A percentile compares a stretch with the other conserved stretches of the same genome.
These are phyloP conservation scores for Neonectria punicea DNA, from an alignment of 2,329 filamentous ascomycete species.

Conservation along the genomic window DNA sequence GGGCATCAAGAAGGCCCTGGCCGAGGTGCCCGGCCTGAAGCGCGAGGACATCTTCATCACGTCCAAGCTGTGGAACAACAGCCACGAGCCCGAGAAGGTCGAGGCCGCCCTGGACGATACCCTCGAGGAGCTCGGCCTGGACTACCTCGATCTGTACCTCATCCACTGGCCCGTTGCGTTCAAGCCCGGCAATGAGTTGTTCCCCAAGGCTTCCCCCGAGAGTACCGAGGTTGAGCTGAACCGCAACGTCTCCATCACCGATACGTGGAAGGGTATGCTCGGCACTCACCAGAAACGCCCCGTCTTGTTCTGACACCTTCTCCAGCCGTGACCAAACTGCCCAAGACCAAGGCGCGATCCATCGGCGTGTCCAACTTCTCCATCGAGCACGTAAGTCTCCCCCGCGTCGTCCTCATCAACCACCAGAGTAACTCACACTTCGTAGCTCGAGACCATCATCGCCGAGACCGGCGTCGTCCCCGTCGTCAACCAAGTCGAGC, in stretches of 20 bases:
- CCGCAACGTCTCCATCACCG: slow-evolving; percentile 52
- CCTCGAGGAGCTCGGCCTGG: slow-evolving; percentile 64
- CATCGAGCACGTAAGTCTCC: slow-evolving; percentile 58
- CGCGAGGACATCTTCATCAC: slow-evolving; percentile 70
- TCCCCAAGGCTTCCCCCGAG: slow-evolving; percentile 53
- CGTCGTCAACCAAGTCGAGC: slow-evolving; percentile 76
- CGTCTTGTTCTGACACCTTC: neutral
- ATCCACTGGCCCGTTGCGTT: slow-evolving; percentile 71
- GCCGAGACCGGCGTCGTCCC: slow-evolving; percentile 66
- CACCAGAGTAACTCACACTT: slow-evolving; percentile 6
- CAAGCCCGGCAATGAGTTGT: slow-evolving; percentile 52
- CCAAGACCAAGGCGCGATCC: slow-evolving; percentile 70
- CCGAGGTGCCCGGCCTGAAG: slow-evolving; percentile 61
- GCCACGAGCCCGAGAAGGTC: slow-evolving; percentile 69
- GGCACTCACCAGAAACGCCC: neutral
- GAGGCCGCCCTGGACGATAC: slow-evolving; percentile 65
- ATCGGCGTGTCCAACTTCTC: slow-evolving; percentile 81
- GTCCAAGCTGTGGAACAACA: slow-evolving; percentile 73
- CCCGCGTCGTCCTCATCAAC: neutral
- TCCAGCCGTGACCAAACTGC: slow-evolving; percentile 63
- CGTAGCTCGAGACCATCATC: slow-evolving; percentile 64
- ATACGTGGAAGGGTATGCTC: slow-evolving; percentile 56
- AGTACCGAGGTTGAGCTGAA: slow-evolving; percentile 53
- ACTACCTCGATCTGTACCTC: slow-evolving; percentile 71
- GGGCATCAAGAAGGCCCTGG: slow-evolving; percentile 61